A percentile compares a stretch with the other conserved stretches of the same genome.
These are phyloP conservation scores for Aspergillus japonicus DNA, from an alignment of 2,329 filamentous ascomycete genomes.

Conservation along the genomic window DNA sequence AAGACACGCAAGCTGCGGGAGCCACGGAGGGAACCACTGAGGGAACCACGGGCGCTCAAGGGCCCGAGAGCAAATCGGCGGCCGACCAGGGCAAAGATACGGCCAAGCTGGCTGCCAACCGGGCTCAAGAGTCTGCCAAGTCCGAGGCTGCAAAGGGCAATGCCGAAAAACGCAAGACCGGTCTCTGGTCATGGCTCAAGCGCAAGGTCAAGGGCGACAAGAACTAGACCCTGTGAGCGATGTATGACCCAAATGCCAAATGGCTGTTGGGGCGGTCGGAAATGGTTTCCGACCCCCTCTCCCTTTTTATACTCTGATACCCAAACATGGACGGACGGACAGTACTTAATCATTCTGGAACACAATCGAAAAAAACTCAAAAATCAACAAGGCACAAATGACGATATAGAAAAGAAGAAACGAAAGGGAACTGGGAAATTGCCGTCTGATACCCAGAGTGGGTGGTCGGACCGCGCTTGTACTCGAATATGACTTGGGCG, in stretches of 20 bases:
- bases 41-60: conserved; percentile 12
- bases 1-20: conserved; percentile 6
- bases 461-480: conserved; percentile 10
- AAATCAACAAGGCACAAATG: conserved; percentile 1
- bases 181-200: conserved; percentile 29
- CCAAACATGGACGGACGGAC: conserved; percentile 13
- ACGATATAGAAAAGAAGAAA: conserved; percentile 4
- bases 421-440: background rate
- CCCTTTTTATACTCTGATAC: conserved; percentile 14
- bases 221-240: background rate
- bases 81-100: conserved; percentile 16
- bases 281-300: background rate
- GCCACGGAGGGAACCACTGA: background rate
- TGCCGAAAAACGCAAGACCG: conserved; percentile 28
- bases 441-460: background rate
- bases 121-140: conserved; percentile 11
- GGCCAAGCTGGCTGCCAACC: conserved; percentile 10
- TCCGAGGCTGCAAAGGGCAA: conserved; percentile 13
- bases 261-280: background rate
- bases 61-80: conserved; percentile 23
- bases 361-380: background rate
- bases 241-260: background rate
- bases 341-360: background rate
- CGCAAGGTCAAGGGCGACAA: conserved; percentile 27
- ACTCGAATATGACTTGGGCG: conserved; percentile 14